Evolutionary conservation across 306 rosid genomes (phyloP), one percentile per base, ranked within the genome.

Genomic region (Erythrophleum fordii): DNA sequence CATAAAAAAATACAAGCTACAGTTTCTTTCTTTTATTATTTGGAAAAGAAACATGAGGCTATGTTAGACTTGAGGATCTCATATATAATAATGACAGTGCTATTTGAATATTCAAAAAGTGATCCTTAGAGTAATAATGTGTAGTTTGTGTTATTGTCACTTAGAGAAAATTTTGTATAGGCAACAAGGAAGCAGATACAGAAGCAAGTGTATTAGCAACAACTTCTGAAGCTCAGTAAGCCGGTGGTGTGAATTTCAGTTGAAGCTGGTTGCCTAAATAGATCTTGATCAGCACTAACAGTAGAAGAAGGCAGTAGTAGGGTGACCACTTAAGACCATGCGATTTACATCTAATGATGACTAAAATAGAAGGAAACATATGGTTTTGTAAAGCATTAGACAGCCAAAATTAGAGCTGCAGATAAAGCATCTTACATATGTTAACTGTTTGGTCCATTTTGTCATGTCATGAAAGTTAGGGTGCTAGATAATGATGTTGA

Each of bases 151-250:
- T 46, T 49, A 35, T 25, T 76, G 76, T 59, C 9, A 64, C 60
- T 35, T 44, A 53, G 28, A 53, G 28, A 65, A 35, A 49, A 12
- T 18, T 58, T 48, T 59, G 61, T 31, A 48, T 3, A 65, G 56
- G 46, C 46, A 73, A 59, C 53, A 17, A 34, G 45, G 71, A 59
- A 48, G 41, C 11, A 41, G 26, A 68, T 77, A 51, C 52, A 67
- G 59, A 37, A 68, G 48, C 28, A 52, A 14, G 22, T 35, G 55
- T 48, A 71, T 26, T 28, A 48, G 78, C 52, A 81, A 77, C 37
- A 59, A 80, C 62, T 75, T 84, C 62, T 49, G 65, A 75, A 75
- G 76, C 59, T 76, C 34, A 76, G 45, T 28, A 42, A 75, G 53
- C 22, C n/a, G 34, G 26, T 46, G 14, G 49, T 4, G 0, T 69